Percentiles rank a stretch among this genome's conserved stretches.
phyloP scores from a whole-genome alignment of 306 rosid species.

The Prunus mira region DNA sequence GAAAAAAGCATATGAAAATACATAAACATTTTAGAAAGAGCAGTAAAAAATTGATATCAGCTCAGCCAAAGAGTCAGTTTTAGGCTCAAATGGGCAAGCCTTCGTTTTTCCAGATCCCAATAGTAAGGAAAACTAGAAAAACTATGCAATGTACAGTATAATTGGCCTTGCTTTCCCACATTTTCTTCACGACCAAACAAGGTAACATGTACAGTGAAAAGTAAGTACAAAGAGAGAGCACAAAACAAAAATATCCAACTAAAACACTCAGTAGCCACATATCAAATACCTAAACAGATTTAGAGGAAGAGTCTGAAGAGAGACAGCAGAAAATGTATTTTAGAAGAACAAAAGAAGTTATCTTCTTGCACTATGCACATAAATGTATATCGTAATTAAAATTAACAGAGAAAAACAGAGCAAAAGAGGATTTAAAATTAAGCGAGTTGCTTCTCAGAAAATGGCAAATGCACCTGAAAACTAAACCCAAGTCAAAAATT shows the following conservation, averaged over 20 bases:
- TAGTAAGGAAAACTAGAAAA: slow-evolving; percentile 1
- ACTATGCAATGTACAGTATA: neutral
- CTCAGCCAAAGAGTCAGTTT: slow-evolving; percentile 1
- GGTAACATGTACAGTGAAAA: neutral
- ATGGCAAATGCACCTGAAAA: slow-evolving; percentile 11
- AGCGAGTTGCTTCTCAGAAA: neutral
- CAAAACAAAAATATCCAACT: neutral
- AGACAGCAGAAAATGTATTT: no score
- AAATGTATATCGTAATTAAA: no score
- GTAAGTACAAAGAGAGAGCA: neutral
- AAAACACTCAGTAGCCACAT: neutral
- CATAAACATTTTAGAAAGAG: neutral
- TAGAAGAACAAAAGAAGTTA: no score
- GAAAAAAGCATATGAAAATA: neutral
- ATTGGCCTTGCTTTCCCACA: slow-evolving; percentile 22
- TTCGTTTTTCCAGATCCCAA: slow-evolving; percentile 23
- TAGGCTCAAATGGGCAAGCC: neutral
- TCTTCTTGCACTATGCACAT: no score
- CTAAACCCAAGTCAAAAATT: neutral
- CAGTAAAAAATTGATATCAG: neutral
- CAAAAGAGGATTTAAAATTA: slow-evolving; percentile 7
- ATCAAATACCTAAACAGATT: slow-evolving; percentile 8
- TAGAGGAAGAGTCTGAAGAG: neutral
- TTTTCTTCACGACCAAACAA: slow-evolving; percentile 24
- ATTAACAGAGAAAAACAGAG: neutral